Conservation (phyloP, 352 stramenopile species). For the Thalassiosira delicatula region DNA sequence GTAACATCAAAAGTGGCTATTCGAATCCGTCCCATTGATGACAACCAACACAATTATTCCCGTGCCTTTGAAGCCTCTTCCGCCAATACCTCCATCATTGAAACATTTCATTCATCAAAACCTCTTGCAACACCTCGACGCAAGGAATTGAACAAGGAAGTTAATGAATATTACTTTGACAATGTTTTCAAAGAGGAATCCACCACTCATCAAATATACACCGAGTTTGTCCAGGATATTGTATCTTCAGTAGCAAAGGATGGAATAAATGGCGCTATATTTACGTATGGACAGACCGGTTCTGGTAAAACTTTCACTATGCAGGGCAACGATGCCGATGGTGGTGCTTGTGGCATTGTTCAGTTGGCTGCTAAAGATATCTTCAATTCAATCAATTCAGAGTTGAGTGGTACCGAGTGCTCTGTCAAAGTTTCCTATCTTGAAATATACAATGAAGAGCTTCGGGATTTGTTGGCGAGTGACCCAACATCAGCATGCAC, state of each 20-base stretch:
- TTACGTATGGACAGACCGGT: conserved; percentile 95
- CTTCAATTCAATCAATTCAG: conserved; percentile 61
- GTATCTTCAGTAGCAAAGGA: conserved; percentile 88
- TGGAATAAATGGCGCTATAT: conserved; percentile 93
- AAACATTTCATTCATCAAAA: too few relatives aligned
- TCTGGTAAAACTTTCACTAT: conserved; percentile 97
- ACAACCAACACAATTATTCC: too few relatives aligned
- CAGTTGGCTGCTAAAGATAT: conserved; percentile 69
- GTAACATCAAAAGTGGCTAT: too few relatives aligned
- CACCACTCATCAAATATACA: conserved; percentile 87
- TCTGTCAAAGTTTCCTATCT: conserved; percentile 92
- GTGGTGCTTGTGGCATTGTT: conserved; percentile 59
- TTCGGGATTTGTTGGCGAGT: conserved; percentile 92
- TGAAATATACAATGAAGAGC: conserved; percentile 98
- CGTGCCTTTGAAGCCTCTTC: too few relatives aligned
- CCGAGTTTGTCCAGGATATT: conserved; percentile 88
- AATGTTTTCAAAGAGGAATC: conserved; percentile 80
- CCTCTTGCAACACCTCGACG: neutral
- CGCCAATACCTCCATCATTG: too few relatives aligned
- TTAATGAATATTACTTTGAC: conserved; percentile 64
- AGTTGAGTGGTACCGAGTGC: conserved; percentile 16
- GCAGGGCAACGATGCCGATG: conserved; percentile 85
- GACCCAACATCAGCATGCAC: conserved; percentile 72
- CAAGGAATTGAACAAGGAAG: neutral
- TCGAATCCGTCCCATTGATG: too few relatives aligned